phyloP scores from a whole-genome alignment of 2,329 filamentous ascomycete genomes.

The Dendryphion nanum region DNA sequence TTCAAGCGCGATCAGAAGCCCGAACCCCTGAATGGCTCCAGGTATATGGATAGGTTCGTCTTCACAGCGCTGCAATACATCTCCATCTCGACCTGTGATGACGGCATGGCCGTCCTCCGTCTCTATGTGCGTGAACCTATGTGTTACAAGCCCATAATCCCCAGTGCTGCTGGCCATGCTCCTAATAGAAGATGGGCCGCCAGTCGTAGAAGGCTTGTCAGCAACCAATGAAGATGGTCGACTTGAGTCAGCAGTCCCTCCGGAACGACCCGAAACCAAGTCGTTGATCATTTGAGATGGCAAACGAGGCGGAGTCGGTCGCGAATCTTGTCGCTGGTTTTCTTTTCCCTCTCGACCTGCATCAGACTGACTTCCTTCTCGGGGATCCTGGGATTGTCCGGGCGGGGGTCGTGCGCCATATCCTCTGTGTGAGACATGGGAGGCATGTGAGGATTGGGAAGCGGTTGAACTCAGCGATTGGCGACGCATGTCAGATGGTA shows the following conservation, averaged over 20 bases:
- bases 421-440: constrained; percentile 8
- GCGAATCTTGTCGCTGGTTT: constrained; percentile 6
- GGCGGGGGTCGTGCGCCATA: not conserved
- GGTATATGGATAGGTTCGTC: constrained; percentile 90
- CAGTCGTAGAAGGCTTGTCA: constrained; percentile 22
- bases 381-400: not conserved
- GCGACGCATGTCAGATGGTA: constrained; percentile 19
- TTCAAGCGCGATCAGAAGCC: constrained; percentile 72
- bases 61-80: constrained; percentile 75
- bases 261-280: constrained; percentile 27
- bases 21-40: constrained; percentile 78
- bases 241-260: constrained; percentile 15
- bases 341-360: not conserved
- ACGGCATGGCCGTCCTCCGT: constrained; percentile 78
- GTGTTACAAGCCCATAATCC: constrained; percentile 59
- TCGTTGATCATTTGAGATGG: constrained; percentile 39
- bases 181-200: constrained; percentile 26
- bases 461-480: constrained; percentile 27
- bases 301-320: constrained; percentile 12
- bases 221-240: constrained; percentile 19
- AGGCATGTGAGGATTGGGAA: constrained; percentile 27
- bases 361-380: no score
- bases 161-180: constrained; percentile 39
- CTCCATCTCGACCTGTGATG: constrained; percentile 74
- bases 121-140: constrained; percentile 74